Evolutionary conservation across 352 stramenopile genomes (phyloP), one percentile per base, ranked within the genome.

Genomic region (Phytophthora meadii): DNA sequence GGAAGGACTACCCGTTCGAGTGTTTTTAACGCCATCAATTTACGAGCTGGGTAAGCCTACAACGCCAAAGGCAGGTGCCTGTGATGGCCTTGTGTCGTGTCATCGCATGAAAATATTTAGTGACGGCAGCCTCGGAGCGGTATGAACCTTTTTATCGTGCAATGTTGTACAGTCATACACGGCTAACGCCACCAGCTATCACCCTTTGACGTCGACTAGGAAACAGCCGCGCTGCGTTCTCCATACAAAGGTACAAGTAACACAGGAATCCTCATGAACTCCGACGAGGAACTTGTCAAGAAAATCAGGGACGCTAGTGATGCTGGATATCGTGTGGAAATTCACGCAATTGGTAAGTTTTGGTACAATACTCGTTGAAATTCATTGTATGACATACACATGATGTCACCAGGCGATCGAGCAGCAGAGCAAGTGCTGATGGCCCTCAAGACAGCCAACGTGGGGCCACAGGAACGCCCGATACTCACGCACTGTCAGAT

Each of bases 401-500:
- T 47, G 24, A 24, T 58, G 11, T 36, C 25, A 19, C 5, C 36
- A 92, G 84, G 87, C 8, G 82, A 93, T 55, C 81, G 84, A 2
- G 86, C 84, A 9, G 81, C 83, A 8, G 83, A 87, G 55, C 86
- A 90, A 62, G 89, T 95, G 24, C 70, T 97, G 12, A 64, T 69
- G 53, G 84, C 84, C 15, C 79, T 97, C 24, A 68, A 80, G 32
- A 45, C 63, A 44, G 88, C 87, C 5, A 64, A 70, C 11, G 74
- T 96, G 5, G 55, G 60, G 0, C 53, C 68, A 0, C 66, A 79
- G 5, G 84, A 84, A 41, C 80, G 89, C n/a, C 84, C 89, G 0
- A 90, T 97, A 61, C 76, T 97, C 39, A 97, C 91, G 27, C 91
- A 97, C 55, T 97, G 89, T 59, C 91, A 97, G 69, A 90, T 97